Evolutionary conservation across 2,329 filamentous ascomycete genomes (phyloP).

Genomic region (Drechslera avenae): DNA sequence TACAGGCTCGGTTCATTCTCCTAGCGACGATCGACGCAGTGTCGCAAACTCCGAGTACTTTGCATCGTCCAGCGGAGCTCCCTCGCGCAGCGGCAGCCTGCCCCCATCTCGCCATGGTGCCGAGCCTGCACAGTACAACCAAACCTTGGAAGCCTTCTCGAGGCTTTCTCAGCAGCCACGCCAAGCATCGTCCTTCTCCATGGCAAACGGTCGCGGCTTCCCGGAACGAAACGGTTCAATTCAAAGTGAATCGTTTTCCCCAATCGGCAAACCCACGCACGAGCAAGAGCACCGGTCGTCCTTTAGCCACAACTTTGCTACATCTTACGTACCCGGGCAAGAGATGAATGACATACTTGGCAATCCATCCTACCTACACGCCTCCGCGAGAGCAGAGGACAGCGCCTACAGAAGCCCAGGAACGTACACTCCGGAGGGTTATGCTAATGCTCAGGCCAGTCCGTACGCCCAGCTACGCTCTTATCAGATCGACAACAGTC

Average conservation of each 20-base stretch:
- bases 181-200: slow-evolving; percentile 57
- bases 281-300: slow-evolving; percentile 46
- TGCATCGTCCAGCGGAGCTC: slow-evolving; percentile 50
- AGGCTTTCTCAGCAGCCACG: slow-evolving; percentile 46
- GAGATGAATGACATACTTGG: slow-evolving; percentile 33
- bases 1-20: slow-evolving; percentile 46
- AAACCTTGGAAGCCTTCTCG: slow-evolving; percentile 35
- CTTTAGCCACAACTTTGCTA: slow-evolving; percentile 35
- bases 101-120: slow-evolving; percentile 61
- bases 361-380: slow-evolving; percentile 31
- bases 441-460: slow-evolving; percentile 38
- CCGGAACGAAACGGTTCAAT: slow-evolving; percentile 48
- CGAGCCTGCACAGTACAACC: slow-evolving; percentile 46
- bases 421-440: slow-evolving; percentile 46
- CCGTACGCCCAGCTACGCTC: slow-evolving; percentile 47
- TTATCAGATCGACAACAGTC: slow-evolving; percentile 50
- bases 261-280: slow-evolving; percentile 42
- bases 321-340: slow-evolving; percentile 29
- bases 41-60: slow-evolving; percentile 53
- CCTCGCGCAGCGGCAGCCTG: slow-evolving; percentile 61
- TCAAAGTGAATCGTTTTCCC: slow-evolving; percentile 46
- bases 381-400: slow-evolving; percentile 26
- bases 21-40: slow-evolving; percentile 51
- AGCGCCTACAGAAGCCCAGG: slow-evolving; percentile 26
- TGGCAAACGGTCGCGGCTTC: slow-evolving; percentile 49